phyloP scores from a whole-genome alignment of 257 asterid genomes.

The Ilex aquifolium region DNA sequence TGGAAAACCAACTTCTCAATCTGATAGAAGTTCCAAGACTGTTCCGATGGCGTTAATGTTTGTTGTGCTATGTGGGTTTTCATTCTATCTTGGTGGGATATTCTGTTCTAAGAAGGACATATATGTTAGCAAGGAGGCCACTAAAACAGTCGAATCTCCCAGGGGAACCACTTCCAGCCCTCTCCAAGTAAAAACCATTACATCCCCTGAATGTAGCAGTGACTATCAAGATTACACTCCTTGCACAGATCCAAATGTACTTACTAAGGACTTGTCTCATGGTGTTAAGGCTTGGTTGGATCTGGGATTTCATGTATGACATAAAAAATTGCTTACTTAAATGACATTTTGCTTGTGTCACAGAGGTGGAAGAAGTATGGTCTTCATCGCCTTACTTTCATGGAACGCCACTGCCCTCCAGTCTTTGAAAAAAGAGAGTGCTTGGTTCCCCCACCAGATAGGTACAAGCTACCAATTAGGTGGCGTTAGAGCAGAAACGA shows the following conservation, averaged over 20 bases:
- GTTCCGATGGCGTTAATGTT: slow-evolving; percentile 39
- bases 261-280: slow-evolving; percentile 4
- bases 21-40: slow-evolving; percentile 29
- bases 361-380: slow-evolving; percentile 76
- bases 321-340: neutral
- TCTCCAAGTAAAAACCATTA: neutral
- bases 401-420: slow-evolving; percentile 92
- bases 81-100: slow-evolving; percentile 62
- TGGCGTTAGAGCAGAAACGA: slow-evolving; percentile 84
- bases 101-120: slow-evolving; percentile 44
- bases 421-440: slow-evolving; percentile 65
- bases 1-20: slow-evolving; percentile 28
- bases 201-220: slow-evolving; percentile 43
- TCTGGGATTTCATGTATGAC: no score
- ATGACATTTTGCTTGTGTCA: slow-evolving; percentile 2
- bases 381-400: slow-evolving; percentile 52
- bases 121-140: slow-evolving; percentile 12
- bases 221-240: slow-evolving; percentile 65
- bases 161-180: no score
- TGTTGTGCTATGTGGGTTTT: slow-evolving; percentile 52
- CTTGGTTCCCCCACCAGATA: slow-evolving; percentile 76
- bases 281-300: neutral
- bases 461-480: slow-evolving; percentile 61
- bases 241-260: slow-evolving; percentile 71
- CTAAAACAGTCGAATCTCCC: no score